Conservation (phyloP, 345 rosid species). For the Euphorbia peplus region DNA sequence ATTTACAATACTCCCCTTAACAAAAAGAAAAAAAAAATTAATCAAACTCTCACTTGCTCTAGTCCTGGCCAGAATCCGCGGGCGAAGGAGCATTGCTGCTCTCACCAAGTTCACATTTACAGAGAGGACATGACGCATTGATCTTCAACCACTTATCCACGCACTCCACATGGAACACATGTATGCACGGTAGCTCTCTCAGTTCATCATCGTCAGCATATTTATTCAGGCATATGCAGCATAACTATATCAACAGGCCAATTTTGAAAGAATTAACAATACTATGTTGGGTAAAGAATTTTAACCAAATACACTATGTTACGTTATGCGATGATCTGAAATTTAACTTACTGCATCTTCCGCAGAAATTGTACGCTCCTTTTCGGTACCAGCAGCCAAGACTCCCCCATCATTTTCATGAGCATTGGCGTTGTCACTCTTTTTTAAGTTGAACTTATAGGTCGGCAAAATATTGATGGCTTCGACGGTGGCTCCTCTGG, state of each 20-base stretch:
- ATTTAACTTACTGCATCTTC: conserved; percentile 83
- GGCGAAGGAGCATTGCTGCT: conserved; percentile 26
- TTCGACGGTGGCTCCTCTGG: conserved; percentile 74
- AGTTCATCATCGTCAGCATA: conserved; percentile 86
- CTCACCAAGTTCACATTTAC: conserved; percentile 83
- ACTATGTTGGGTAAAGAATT: too few relatives aligned
- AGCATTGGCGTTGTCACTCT: conserved; percentile 34
- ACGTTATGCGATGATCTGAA: background rate
- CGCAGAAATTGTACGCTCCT: conserved; percentile 66
- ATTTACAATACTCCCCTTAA: too few relatives aligned
- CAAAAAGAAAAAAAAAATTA: too few relatives aligned
- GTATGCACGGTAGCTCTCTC: conserved; percentile 82
- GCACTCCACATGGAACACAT: conserved; percentile 90
- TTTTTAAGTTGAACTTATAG: conserved; percentile 58
- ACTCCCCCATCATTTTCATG: conserved; percentile 60
- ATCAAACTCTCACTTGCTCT: background rate
- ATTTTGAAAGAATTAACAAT: background rate
- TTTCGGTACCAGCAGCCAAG: conserved; percentile 62
- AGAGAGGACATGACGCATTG: conserved; percentile 87
- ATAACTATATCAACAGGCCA: conserved; percentile 40
- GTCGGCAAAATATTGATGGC: conserved; percentile 66
- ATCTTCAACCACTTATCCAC: conserved; percentile 97
- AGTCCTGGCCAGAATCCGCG: conserved; percentile 19
- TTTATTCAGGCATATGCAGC: conserved; percentile 94
- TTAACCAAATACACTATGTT: too few relatives aligned